phyloP scores from a whole-genome alignment of 2,329 filamentous ascomycete species.

The Dactylellina leptospora region DNA sequence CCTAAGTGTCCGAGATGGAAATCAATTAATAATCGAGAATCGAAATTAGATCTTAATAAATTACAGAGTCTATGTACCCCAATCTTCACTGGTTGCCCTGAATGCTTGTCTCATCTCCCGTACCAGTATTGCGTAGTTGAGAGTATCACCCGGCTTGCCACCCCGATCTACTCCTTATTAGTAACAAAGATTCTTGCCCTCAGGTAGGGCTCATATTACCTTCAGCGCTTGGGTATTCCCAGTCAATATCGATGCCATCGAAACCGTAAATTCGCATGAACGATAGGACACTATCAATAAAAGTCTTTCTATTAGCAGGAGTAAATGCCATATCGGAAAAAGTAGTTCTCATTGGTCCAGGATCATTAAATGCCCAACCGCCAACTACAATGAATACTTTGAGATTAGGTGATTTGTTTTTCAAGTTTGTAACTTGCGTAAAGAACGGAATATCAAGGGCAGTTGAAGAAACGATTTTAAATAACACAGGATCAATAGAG shows the following conservation, averaged over 20 bases:
- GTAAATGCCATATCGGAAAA: conserved; percentile 56
- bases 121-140: conserved; percentile 54
- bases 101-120: conserved; percentile 59
- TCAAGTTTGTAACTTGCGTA: conserved; percentile 50
- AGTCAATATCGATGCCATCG: conserved; percentile 60
- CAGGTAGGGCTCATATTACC: background rate
- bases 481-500: conserved; percentile 53
- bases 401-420: background rate
- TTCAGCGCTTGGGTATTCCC: conserved; percentile 57
- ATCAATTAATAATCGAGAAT: too few species aligned
- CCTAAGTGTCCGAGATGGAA: conserved; percentile 7
- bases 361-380: conserved; percentile 61
- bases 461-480: background rate
- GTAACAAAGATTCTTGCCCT: background rate
- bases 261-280: conserved; percentile 57
- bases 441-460: background rate
- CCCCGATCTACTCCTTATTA: conserved; percentile 18
- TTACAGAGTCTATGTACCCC: conserved; percentile 6
- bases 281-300: conserved; percentile 39
- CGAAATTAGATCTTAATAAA: too few species aligned
- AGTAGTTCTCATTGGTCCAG: conserved; percentile 52
- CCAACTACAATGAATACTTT: conserved; percentile 60
- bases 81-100: conserved; percentile 9
- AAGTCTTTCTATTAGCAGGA: conserved; percentile 35
- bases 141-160: conserved; percentile 14